Evolutionary conservation across 2,329 filamentous ascomycete genomes (phyloP), one percentile per base, ranked within the genome.

Genomic region (Thermothelomyces thermophilus): DNA sequence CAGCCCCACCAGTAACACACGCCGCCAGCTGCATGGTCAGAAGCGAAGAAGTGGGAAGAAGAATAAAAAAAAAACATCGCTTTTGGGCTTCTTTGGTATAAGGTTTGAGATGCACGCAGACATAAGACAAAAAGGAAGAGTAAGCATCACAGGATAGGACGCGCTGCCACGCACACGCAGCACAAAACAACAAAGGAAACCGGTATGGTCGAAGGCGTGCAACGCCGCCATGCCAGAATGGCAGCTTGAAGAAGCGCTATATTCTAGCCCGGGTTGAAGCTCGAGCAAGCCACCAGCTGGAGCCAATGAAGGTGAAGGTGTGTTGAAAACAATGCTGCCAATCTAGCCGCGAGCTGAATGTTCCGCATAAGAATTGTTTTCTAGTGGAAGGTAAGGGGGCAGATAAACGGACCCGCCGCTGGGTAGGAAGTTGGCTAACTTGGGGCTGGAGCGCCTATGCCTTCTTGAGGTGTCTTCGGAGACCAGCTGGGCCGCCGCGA

Each of bases 1-100:
- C 20, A 39, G 22, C 30, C 14, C 5, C 9, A 41, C 13, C 20
- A 41, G 17, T 28, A 8, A 17, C 24, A 35, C 41, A 17, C 30
- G 3, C 19, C 30, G 24, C 35, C 22, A 16, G 3, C 30, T 14
- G 14, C 20, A 14, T 9, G 5, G 28, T 5, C 16, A n/a, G n/a
- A 19, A 17, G 28, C 14, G 11, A 19, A 19, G n/a, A 26, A 24
- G 22, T 7, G 11, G n/a, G 33, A 37, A 44, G 30, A 35, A 35
- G 20, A 33, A 20, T 2, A 35, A 35, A 3, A 26, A 35, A n/a
- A 19, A 20, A 20, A 45, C 28, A 14, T 28, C 16, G 33, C 33
- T 45, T 45, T 45, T 36, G 19, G 31, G 20, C n/a, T 26, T 45
- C 42, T 30, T 33, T 28, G 42, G 33, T 37, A 45, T 36, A 20